Percentiles rank a stretch among this genome's conserved stretches.
Conservation (phyloP, 2,329 filamentous ascomycete species). For the Ophiocordyceps camponoti-rufipedis region DNA sequence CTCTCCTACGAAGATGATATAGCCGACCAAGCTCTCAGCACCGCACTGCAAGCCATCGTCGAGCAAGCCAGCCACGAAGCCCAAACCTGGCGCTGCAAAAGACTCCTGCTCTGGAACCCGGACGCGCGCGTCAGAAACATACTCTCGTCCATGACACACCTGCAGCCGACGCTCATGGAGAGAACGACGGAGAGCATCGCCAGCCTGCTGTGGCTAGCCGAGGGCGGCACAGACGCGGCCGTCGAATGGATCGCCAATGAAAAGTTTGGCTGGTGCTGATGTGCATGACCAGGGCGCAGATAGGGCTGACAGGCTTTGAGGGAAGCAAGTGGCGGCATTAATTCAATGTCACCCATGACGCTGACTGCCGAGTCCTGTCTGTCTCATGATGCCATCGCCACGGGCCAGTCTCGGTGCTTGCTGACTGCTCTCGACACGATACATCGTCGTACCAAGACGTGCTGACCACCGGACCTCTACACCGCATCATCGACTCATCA, state of each 20-base stretch:
- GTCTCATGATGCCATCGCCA: neutral
- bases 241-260: constrained; percentile 61
- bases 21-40: constrained; percentile 19
- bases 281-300: neutral
- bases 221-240: constrained; percentile 23
- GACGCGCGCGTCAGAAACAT: constrained; percentile 29
- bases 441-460: neutral
- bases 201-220: constrained; percentile 53
- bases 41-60: constrained; percentile 44
- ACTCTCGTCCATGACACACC: constrained; percentile 21
- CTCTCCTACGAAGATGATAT: constrained; percentile 37
- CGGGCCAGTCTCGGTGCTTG: too few relatives aligned
- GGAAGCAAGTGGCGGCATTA: neutral
- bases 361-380: neutral
- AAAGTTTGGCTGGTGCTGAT: constrained; percentile 61
- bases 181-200: constrained; percentile 51
- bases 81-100: constrained; percentile 46
- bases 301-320: neutral
- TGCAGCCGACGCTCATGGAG: constrained; percentile 31
- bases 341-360: neutral
- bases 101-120: constrained; percentile 75
- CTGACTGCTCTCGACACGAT: neutral
- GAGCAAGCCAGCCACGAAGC: constrained; percentile 53
- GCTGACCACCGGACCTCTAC: neutral
- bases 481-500: neutral